Evolutionary conservation across 257 asterid genomes (phyloP), one percentile per base, ranked within the genome.

Genomic region (Nicotiana paniculata): DNA sequence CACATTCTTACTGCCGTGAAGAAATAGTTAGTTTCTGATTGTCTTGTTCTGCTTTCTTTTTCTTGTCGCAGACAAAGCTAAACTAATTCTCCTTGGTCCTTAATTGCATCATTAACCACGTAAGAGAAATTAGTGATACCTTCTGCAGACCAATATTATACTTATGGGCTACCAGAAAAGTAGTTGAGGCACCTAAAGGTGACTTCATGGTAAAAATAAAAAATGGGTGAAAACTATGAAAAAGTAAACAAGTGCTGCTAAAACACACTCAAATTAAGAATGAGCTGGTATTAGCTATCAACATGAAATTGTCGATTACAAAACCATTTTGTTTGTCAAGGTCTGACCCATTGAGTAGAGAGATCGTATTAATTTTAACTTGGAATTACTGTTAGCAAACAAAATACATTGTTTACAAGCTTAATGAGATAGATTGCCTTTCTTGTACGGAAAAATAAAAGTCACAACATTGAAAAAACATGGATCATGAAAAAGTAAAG

Each of bases 401-500:
- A 43, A 7, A 43, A 43, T 43, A 39, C 48, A 18, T 11, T 24
- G 37, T 26, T 63, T 11, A 70, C 32, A 3, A 17, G 59, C 18
- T 39, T 48, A 24, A 43, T 15, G 13, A 77, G 1, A 55, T 77
- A 54, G 51, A 26, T 32, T 55, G 9, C 10, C 68, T 32, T 77
- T 30, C n/a, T 51, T 76, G 43, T 53, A 51, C 9, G 0, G 12
- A 51, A 75, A 74, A 43, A 75, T 4, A 8, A 5, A 35, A 61
- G 16, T 61, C 37, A 5, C 9, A 35, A n/a, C 62, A 39, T 48
- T 61, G 2, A 37, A 16, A 18, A 57, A 66, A 35, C 11, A 59
- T 21, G 16, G 35, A 37, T 58, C 58, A 61, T 61, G 43, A 35
- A 39, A 86, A 83, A 83, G 76, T 81, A 81, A 85, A 81, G 86